These are phyloP conservation scores for Stephanocyclus meneghinianus DNA, from an alignment of 352 stramenopile species.

Conservation along the genomic window DNA sequence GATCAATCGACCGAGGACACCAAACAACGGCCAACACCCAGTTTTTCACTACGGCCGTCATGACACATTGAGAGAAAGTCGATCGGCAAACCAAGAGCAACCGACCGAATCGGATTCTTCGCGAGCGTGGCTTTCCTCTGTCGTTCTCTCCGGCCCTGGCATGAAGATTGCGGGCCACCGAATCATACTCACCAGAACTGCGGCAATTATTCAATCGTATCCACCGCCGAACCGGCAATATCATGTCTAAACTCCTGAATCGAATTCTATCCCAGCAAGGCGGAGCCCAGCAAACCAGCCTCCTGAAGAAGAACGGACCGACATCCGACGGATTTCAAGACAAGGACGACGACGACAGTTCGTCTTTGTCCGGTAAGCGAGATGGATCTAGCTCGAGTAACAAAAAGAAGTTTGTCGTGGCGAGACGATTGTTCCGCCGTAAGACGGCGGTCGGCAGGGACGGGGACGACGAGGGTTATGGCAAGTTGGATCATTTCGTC, in stretches of 20 bases:
- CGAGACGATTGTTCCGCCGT: neutral
- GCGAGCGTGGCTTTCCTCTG: no score
- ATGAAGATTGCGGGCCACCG: no score
- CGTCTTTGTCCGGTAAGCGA: neutral
- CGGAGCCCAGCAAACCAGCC: neutral
- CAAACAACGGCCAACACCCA: no score
- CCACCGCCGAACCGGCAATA: no score
- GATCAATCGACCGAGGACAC: no score
- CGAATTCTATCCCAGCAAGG: neutral
- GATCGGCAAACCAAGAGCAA: no score
- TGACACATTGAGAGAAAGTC: no score
- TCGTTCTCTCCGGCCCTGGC: no score
- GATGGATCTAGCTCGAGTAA: neutral
- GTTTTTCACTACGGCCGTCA: no score
- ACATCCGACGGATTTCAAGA: constrained; percentile 16
- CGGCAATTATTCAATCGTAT: no score
- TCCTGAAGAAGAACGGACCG: constrained; percentile 10
- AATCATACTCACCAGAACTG: no score
- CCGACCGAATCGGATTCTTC: no score
- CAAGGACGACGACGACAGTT: constrained; percentile 10
- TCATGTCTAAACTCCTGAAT: constrained; percentile 8
- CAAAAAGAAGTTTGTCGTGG: neutral
- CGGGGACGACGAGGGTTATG: constrained; percentile 20
- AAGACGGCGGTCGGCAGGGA: neutral
- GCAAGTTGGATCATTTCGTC: neutral